Base-by-base conservation (phyloP, 2,329 filamentous ascomycete species). In the Talaromyces sp. region DNA sequence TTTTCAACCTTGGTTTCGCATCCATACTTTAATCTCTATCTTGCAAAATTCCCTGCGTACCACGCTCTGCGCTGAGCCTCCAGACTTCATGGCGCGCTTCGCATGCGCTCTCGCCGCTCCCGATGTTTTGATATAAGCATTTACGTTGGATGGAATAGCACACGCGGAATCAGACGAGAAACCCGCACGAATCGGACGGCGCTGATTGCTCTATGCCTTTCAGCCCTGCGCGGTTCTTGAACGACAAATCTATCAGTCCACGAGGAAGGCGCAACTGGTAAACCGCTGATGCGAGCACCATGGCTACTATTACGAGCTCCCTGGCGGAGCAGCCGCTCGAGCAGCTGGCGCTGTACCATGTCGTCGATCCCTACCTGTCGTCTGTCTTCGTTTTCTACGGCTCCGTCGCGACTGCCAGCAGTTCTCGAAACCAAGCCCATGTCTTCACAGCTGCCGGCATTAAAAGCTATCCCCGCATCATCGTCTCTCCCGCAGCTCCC, bases 401-500 rank as follows among this genome's bases (percentile, higher is more conserved):
- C 14, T 87, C 92, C 16, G 94, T 94, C 54, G 92, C 93, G 33
- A 96, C 92, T 51, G 88, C 91, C 70, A 96, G 92, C 78, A 94
- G 90, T 78, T 97, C 94, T 65, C 90, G 95, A 76, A 93, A 98
- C 68, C 94, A 98, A 80, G 86, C 95, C 66, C 95, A 98, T 77
- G 86, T 99, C 76, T 91, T 96, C 79, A 91, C 90, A 64, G 87
- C 92, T 2, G 93, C 92, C 66, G 95, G 95, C 67, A 89, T 96
- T 69, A 89, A 91, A 72, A 94, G 90, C 68, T 99, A 94, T 74
- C 88, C 91, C 63, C 91, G 94, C 70, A 87, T 99, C 68, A 96
- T 94, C 64, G 89, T 98, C 67, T 96, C 94, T 28, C 95, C 95
- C 52, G 96, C 90, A 71, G 96, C 94, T 54, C 87, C 92, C 57